phyloP scores from a whole-genome alignment of 371 early-diverging fungal species.

The Saksenaea oblongispora region DNA sequence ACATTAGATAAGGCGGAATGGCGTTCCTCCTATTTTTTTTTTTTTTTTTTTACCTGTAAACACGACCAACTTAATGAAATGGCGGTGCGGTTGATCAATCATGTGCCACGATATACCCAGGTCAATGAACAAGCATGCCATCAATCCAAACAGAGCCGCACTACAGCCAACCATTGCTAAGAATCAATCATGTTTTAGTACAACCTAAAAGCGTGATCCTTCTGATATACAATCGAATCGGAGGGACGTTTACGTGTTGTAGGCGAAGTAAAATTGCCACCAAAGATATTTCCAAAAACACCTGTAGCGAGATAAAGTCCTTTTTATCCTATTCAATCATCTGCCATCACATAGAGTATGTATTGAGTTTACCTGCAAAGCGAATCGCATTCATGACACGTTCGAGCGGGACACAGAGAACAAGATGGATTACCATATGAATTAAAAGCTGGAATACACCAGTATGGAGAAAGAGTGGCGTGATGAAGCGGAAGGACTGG shows the following conservation, averaged over 20 bases:
- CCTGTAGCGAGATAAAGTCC: constrained; percentile 58
- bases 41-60: constrained; percentile 14
- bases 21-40: background rate
- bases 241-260: constrained; percentile 41
- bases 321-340: too few relatives aligned
- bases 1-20: background rate
- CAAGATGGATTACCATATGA: constrained; percentile 63
- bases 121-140: constrained; percentile 70
- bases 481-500: constrained; percentile 77
- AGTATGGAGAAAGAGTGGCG: constrained; percentile 76
- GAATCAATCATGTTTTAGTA: background rate
- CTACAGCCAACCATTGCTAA: constrained; percentile 70
- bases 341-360: too few relatives aligned
- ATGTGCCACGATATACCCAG: constrained; percentile 69
- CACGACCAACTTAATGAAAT: constrained; percentile 51
- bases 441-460: constrained; percentile 71
- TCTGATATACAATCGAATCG: background rate
- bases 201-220: background rate
- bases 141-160: constrained; percentile 69
- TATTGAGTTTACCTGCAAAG: constrained; percentile 56
- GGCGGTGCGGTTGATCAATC: constrained; percentile 57
- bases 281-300: constrained; percentile 55
- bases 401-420: constrained; percentile 65
- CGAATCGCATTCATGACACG: constrained; percentile 68
- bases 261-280: constrained; percentile 52